Base-by-base conservation (phyloP, 805 yeast genomes). In the Candida railenensis region DNA sequence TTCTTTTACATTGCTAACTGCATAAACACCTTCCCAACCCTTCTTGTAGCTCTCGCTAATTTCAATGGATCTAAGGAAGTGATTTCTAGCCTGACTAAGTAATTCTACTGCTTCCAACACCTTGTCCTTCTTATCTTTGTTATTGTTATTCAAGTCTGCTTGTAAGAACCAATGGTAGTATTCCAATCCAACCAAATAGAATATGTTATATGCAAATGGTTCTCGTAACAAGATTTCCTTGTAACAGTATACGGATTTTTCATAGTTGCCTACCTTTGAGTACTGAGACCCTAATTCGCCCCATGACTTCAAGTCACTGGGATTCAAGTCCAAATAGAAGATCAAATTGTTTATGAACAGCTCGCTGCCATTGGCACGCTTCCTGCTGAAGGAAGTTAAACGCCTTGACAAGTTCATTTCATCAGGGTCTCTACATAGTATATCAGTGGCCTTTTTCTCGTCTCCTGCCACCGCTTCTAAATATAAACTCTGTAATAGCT, bases 281-380 rank as follows among this genome's bases (percentile, higher is more conserved):
- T 92, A 92, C n/a, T 77, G 69, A 33, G 81, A 80, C 3, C 82
- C 85, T 46, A 90, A 70, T 63, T 88, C 96, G 41, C 82, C 74
- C 96, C 96, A 89, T 2, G 86, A 69, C 51, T 85, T 82, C 2
- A 79, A 69, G 62, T 94, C 98, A 18, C 83, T 62, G 1, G 97
- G 96, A 54, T 78, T 81, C 43, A 75, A 66, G 45, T 82, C 84
- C 44, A 88, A 64, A 52, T 76, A 79, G 32, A 71, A 75, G 9
- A 71, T 67, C 53, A 91, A 71, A 44, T 75, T 77, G 32, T 72
- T 67, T 39, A 88, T 74, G 60, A 81, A 87, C 4, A 36, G 42
- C 20, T 30, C 22, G 16, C 18, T 34, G 3, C 34, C 34, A 14
- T 62, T 14, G 46, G 49, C 48, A 51, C 56, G 50, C 20, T 52